Base-by-base conservation (phyloP, 441 rosid species). In the Dalechampia spathulata region DNA sequence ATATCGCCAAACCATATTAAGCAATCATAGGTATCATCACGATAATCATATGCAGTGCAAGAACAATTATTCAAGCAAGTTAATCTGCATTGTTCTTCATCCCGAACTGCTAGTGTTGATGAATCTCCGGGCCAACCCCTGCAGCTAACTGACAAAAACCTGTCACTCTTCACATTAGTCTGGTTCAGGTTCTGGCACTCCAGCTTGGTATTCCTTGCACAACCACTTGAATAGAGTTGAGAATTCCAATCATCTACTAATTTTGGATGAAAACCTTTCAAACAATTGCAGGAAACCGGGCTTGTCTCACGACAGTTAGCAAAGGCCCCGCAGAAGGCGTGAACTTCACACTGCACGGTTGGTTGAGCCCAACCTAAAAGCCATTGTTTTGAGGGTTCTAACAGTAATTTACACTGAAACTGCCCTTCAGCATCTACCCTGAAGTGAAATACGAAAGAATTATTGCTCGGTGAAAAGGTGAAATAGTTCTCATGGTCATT, bases 341-440 rank as follows among this genome's bases (percentile, higher is more conserved):
- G 60, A 13, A 89, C 90, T 39, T 82, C 63, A 23, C 97, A 84
- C 38, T 67, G 86, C 52, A 70, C 70, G 22, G 79, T 64, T 22
- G 87, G 97, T 36, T 70, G 76, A 46, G 88, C 63, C 93, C 95
- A 84, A 45, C 82, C 82, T 60, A 78, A 39, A 64, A 63, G 76
- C 97, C 97, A 86, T 5, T 39, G 7, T 1, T 62, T 17, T 52
- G 52, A 23, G 0, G 8, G 1, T 2, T 61, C 67, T 39, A 46
- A 30, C 90, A 83, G 81, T 6, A 64, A 49, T 28, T 20, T 22
- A 40, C 79, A 80, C 67, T 79, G 68, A 38, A 83, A 65, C 66
- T 81, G 95, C 42, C 94, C 96, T 0, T 78, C 75, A 16, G 57
- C 49, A 27, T 73, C 78, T 78, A 88, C 74, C 5, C 64, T 30